Base-by-base conservation (phyloP, 352 stramenopile genomes). In the Globisporangium camurandrum region DNA sequence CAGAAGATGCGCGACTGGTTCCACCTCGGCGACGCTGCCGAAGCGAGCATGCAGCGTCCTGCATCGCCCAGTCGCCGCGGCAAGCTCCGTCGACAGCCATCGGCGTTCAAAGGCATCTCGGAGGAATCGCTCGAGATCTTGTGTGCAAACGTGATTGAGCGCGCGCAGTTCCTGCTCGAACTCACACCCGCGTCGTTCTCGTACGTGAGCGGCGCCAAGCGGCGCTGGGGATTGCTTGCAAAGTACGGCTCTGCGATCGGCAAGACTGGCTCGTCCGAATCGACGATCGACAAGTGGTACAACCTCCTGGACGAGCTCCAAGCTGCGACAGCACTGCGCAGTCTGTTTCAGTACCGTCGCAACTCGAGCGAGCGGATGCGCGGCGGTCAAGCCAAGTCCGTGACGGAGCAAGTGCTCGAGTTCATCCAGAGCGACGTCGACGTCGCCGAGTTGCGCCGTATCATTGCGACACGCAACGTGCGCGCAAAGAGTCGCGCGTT, bases 1-100 rank as follows among this genome's bases (percentile, higher is more conserved):
- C 82, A 93, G 43, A 93, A 93, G 40, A 93, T 93, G 79, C 66
- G 82, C 9, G 75, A 89, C 33, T 93, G 82, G 82, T 93, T 93
- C 54, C 75, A 91, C 54, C 50, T 91, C 1, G 82, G 82, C 3
- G 82, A 93, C 47, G 82, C 82, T 20, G 75, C 74, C 14, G 73
- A 86, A 56, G 75, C 55, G 34, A 58, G 67, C 9, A 66, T 70
- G 14, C 71, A 79, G 24, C 49, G 56, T 0, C 58, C 69, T 2
- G 59, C 61, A 28, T 59, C 64, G 22, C 56, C 70, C 27, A 64
- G 40, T 40, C 55, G 64, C 37, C 63, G 62, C 3, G 50, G 58
- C 16, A 67, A 62, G 38, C 60, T 86, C 20, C 65, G 63, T 5
- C 69, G 75, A 19, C 82, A 93, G 40, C 82, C 82, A 26, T 91